A percentile compares a stretch with the other conserved stretches of the same genome.
Conservation (phyloP, 345 rosid genomes). For the Eucalyptus curtisii region DNA sequence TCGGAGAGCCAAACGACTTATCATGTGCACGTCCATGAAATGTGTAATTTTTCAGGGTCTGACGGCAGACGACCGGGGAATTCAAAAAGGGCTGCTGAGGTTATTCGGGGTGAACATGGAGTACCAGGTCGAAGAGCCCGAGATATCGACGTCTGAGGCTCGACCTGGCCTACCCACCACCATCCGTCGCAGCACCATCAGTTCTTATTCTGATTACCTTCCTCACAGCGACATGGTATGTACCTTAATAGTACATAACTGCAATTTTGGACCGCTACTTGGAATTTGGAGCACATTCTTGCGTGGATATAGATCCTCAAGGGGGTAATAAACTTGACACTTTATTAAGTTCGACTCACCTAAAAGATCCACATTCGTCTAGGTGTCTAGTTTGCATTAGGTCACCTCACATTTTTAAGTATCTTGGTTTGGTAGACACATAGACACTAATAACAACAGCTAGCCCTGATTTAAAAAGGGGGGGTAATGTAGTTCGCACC, state of each 20-base stretch:
- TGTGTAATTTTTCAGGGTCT: constrained; percentile 8
- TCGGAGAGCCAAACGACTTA: neutral
- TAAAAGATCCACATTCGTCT: neutral
- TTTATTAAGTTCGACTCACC: neutral
- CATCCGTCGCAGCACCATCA: neutral
- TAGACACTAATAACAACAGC: neutral
- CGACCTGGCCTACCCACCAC: neutral
- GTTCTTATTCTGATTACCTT: neutral
- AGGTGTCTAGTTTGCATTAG: neutral
- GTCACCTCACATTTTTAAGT: neutral
- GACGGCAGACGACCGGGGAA: constrained; percentile 17
- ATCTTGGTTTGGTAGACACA: neutral
- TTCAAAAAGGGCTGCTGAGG: constrained; percentile 50
- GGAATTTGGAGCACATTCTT: neutral
- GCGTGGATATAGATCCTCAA: neutral
- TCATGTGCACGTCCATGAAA: neutral
- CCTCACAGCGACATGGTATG: neutral
- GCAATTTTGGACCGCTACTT: neutral
- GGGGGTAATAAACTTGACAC: neutral
- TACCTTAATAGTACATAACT: neutral
- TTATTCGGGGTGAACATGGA: constrained; percentile 89
- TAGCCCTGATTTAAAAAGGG: no score
- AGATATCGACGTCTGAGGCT: neutral
- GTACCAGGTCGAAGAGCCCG: constrained; percentile 44
- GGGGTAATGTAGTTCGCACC: neutral